Evolutionary conservation across 305 asterid species (phyloP).

Genomic region (Fraxinus velutina): DNA sequence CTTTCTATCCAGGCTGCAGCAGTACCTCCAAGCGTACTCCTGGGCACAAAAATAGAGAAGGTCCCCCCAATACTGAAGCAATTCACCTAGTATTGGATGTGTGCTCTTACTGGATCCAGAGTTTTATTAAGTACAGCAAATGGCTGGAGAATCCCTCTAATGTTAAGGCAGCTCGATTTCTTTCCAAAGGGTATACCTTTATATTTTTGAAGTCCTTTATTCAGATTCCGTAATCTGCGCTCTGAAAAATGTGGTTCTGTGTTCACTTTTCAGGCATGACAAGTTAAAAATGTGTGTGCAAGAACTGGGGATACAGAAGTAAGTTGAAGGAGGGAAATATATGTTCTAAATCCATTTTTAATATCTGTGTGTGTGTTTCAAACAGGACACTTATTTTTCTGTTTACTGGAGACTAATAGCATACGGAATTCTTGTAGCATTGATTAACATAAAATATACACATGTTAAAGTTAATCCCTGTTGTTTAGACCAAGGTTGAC

Average conservation of each 20-base stretch:
- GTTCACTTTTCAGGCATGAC: conserved; percentile 58
- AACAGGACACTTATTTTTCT: conserved; percentile 20
- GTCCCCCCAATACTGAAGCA: conserved; percentile 74
- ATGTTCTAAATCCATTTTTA: conserved; percentile 17
- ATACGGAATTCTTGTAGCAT: neutral
- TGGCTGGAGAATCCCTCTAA: conserved; percentile 85
- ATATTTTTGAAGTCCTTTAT: conserved; percentile 24
- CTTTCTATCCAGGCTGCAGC: conserved; percentile 78
- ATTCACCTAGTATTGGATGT: conserved; percentile 67
- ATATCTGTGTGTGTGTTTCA: neutral
- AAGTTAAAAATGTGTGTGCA: conserved; percentile 66
- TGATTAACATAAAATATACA: neutral
- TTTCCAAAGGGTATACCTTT: conserved; percentile 72
- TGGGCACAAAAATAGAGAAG: conserved; percentile 58
- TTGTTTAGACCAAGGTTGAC: neutral
- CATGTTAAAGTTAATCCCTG: neutral
- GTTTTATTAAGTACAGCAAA: conserved; percentile 87
- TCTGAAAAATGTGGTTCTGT: conserved; percentile 23
- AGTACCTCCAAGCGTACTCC: conserved; percentile 37
- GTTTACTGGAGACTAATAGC: neutral
- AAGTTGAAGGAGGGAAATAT: conserved; percentile 38
- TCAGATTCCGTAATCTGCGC: conserved; percentile 13
- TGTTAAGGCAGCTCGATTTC: conserved; percentile 86
- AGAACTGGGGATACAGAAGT: conserved; percentile 75
- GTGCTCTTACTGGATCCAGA: conserved; percentile 93